Conservation (phyloP, 169 alveolate genomes). For the Miamiensis avidus region DNA sequence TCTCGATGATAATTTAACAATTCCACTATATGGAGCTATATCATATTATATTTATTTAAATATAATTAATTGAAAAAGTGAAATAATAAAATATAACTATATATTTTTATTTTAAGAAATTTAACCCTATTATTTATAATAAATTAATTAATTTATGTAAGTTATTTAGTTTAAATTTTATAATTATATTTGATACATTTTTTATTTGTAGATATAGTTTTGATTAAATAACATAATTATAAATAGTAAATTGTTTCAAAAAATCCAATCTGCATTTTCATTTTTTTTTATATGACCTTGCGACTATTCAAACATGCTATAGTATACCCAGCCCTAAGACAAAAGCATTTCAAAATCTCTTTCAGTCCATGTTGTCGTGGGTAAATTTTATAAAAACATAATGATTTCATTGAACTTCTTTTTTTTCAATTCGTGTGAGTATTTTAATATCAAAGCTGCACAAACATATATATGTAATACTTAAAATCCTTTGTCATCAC, state of each 20-base stretch:
- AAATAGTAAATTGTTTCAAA: not conserved
- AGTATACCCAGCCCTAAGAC: conserved; percentile 49
- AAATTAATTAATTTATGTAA: no score
- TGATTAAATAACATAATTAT: not conserved
- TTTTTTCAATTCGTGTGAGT: conserved; percentile 62
- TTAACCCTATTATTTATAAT: no score
- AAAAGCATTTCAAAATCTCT: conserved; percentile 65
- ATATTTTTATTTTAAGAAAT: no score
- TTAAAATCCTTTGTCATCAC: conserved; percentile 73
- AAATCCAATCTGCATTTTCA: conserved; percentile 3
- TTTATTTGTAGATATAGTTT: not conserved
- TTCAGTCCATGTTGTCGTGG: conserved; percentile 64
- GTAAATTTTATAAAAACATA: conserved; percentile 69
- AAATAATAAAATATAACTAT: no score
- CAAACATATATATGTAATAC: conserved; percentile 49
- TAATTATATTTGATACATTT: no score
- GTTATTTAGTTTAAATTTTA: no score
- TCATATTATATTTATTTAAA: conserved; percentile 14
- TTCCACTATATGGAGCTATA: conserved; percentile 8
- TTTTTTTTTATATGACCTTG: conserved; percentile 18
- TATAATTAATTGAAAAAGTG: no score
- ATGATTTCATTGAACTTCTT: conserved; percentile 69
- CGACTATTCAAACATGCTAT: conserved; percentile 24
- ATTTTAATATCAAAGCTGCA: conserved; percentile 68
- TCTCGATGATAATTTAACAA: conserved; percentile 26